These are phyloP conservation scores for Lipomyces spencermartinsiae DNA, from an alignment of 805 yeast genomes.

Conservation along the genomic window DNA sequence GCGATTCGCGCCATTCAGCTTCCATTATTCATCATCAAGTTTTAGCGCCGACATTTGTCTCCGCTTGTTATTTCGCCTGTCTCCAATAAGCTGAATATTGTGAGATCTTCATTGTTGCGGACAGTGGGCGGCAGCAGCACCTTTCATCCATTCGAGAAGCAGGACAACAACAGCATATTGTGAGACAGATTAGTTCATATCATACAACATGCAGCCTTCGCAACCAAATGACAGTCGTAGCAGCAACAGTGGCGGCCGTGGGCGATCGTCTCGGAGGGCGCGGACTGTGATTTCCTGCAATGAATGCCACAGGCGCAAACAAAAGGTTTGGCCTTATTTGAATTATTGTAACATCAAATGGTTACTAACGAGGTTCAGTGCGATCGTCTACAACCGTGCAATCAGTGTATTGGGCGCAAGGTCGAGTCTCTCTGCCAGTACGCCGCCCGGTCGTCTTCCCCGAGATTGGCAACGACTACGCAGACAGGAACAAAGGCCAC, in stretches of 20 bases:
- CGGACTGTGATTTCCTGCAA: slow-evolving; percentile 34
- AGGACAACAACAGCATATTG: not conserved
- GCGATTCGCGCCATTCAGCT: not conserved
- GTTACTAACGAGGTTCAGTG: slow-evolving; percentile 15
- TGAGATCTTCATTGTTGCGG: not conserved
- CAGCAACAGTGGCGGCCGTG: not conserved
- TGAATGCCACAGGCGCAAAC: slow-evolving; percentile 37
- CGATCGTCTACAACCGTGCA: slow-evolving; percentile 35
- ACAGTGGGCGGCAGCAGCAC: too few relatives aligned
- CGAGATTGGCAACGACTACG: not conserved
- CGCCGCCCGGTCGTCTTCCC: slow-evolving; percentile 9
- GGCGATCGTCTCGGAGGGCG: slow-evolving; percentile 12
- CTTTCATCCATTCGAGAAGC: too few relatives aligned
- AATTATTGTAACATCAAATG: not conserved
- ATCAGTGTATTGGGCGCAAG: slow-evolving; percentile 30
- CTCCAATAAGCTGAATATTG: not conserved
- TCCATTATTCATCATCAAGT: too few relatives aligned
- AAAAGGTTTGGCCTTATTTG: slow-evolving; percentile 18
- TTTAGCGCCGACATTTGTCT: too few relatives aligned
- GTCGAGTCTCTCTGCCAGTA: slow-evolving; percentile 32
- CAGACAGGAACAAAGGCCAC: not conserved
- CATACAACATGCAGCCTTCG: not conserved
- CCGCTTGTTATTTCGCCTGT: not conserved
- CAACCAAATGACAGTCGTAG: not conserved
- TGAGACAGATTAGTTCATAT: not conserved